phyloP scores from a whole-genome alignment of 2,329 filamentous ascomycete genomes.

The Beauveria asiatica region DNA sequence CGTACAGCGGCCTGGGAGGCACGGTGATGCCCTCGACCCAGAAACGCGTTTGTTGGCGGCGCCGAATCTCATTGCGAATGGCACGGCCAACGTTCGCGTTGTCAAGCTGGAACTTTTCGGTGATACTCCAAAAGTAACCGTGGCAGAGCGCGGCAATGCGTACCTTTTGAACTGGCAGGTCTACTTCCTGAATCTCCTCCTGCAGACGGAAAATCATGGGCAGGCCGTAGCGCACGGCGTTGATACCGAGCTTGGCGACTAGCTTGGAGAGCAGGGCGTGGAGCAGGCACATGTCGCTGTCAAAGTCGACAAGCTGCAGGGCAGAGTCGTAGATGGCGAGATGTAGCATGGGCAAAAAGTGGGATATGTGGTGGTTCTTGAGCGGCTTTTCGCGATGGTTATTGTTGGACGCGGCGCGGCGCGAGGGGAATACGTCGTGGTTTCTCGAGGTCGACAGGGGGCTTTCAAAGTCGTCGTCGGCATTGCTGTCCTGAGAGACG shows the following conservation, averaged over 20 bases:
- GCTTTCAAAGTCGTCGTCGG: constrained; percentile 42
- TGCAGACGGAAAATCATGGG: constrained; percentile 87
- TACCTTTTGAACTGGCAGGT: constrained; percentile 61
- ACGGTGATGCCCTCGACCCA: constrained; percentile 71
- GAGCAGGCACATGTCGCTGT: constrained; percentile 66
- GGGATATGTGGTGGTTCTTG: constrained; percentile 45
- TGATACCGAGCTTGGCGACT: constrained; percentile 71
- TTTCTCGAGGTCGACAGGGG: constrained; percentile 36
- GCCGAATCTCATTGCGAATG: constrained; percentile 67
- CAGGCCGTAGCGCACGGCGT: constrained; percentile 67
- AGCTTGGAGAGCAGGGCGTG: constrained; percentile 69
- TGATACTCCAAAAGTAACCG: constrained; percentile 78
- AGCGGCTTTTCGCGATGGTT: constrained; percentile 51
- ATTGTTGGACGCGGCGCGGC: constrained; percentile 61
- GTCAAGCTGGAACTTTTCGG: constrained; percentile 70
- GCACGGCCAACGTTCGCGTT: constrained; percentile 58
- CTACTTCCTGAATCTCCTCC: constrained; percentile 65
- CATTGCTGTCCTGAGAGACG: constrained; percentile 53
- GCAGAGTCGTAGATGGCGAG: constrained; percentile 85
- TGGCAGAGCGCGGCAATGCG: constrained; percentile 78
- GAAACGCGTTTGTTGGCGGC: constrained; percentile 63
- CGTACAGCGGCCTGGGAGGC: constrained; percentile 56
- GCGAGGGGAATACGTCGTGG: constrained; percentile 35
- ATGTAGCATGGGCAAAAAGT: constrained; percentile 75
- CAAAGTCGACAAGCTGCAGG: constrained; percentile 61